phyloP scores from a whole-genome alignment of 2,329 filamentous ascomycete genomes.

The Fusarium chaquense region DNA sequence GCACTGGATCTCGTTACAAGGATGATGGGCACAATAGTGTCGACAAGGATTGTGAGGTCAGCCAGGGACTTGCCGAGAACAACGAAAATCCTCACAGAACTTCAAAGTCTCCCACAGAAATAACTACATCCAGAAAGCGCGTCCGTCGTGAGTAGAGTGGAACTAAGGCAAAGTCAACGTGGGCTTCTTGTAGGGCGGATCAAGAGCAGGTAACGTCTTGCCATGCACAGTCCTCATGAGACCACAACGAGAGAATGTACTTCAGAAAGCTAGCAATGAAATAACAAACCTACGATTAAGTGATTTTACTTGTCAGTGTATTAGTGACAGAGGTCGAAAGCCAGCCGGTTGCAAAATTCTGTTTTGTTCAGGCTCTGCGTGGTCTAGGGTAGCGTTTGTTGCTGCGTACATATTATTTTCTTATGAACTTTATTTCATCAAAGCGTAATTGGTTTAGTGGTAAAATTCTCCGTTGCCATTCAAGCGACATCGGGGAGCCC shows the following conservation, averaged over 20 bases:
- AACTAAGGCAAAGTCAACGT: not conserved
- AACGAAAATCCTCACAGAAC: not conserved
- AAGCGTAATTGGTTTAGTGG: conserved; percentile 14
- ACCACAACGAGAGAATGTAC: not conserved
- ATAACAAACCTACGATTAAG: not conserved
- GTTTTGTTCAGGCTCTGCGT: too few relatives aligned
- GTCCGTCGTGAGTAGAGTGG: not conserved
- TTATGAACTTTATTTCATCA: not conserved
- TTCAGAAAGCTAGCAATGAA: not conserved
- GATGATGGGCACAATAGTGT: not conserved
- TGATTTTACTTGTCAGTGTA: not conserved
- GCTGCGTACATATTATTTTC: not conserved
- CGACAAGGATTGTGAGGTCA: not conserved
- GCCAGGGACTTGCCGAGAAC: not conserved
- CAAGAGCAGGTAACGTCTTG: not conserved
- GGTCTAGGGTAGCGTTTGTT: not conserved
- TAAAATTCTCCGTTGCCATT: conserved; percentile 13
- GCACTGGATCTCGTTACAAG: not conserved
- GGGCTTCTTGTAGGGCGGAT: not conserved
- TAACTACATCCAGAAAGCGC: not conserved
- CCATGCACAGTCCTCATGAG: not conserved
- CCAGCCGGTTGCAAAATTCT: too few relatives aligned
- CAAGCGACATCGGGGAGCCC: not conserved
- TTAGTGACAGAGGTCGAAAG: not conserved
- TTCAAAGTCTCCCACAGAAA: not conserved